Evolutionary conservation across 208 protist species (phyloP), one percentile per base, ranked within the genome.

Genomic region (Trichomonas tenax): DNA sequence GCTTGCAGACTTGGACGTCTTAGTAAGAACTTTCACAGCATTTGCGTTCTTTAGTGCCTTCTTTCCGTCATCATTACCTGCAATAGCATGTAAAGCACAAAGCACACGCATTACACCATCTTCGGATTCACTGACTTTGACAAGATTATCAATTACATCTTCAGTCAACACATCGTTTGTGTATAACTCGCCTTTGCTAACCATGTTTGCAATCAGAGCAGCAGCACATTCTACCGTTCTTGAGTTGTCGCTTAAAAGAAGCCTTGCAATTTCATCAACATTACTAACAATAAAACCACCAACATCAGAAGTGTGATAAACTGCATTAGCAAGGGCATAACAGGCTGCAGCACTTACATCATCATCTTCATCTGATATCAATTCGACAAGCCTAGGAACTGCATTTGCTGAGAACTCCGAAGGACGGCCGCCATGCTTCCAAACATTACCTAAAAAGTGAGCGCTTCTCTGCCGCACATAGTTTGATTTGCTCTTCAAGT

Each of bases 261-360:
- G 9, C 0, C 40, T 46, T 46, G 38, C 36, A 46, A 89, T 46
- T 15, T 31, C 40, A 31, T 89, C 38, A 46, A 89, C 23, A n/a
- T 46, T 40, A n/a, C 3, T 17, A 9, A 89, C 31, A 46, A 89
- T 26, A 8, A n/a, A 31, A 17, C 34, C 8, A 10, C 82, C 82
- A 46, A 89, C 14, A 23, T 89, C 82, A 46, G 82, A 40, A n/a
- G 82, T 44, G 40, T 46, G 31, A 89, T 89, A 96, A 44, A 96
- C 23, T 15, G 96, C 96, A 82, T 96, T 96, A 21, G 45, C 49
- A 49, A 96, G 17, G 17, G 96, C 58, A 26, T 84, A 96, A 63
- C 45, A 46, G 45, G 96, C 96, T 44, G 15, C 15, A 44, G 34
- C 38, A 23, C 38, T 46, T 0, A 46, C 40, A 46, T 46, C 38